A percentile compares a stretch with the other conserved stretches of the same genome.
Conservation (phyloP, 164 flowering plant species). For the Vitis riparia region DNA sequence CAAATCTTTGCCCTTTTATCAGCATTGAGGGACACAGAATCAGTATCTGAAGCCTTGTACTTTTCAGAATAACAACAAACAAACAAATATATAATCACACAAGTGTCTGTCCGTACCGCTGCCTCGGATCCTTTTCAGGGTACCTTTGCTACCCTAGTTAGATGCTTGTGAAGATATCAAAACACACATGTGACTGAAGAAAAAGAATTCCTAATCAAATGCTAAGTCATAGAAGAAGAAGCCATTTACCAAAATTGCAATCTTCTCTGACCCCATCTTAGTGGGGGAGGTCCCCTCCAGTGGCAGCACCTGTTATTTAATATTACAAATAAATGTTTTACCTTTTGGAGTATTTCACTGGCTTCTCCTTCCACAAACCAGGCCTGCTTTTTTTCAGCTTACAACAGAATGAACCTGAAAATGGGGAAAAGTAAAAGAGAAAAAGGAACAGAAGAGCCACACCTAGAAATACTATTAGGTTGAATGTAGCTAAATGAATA, state of each 20-base stretch:
- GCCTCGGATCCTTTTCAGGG: slow-evolving; percentile 3
- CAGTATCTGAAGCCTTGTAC: slow-evolving; percentile 15
- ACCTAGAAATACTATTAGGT: too few relatives aligned
- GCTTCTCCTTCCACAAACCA: too few relatives aligned
- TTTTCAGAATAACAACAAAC: neutral
- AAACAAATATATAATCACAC: slow-evolving; percentile 7
- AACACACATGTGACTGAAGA: slow-evolving; percentile 3
- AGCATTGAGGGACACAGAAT: slow-evolving; percentile 11
- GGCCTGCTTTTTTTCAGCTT: too few relatives aligned
- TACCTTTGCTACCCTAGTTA: slow-evolving; percentile 8
- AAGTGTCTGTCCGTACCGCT: neutral
- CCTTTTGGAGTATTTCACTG: too few relatives aligned
- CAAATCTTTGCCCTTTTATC: neutral
- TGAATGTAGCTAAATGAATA: too few relatives aligned
- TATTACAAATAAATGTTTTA: too few relatives aligned
- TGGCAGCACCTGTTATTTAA: neutral
- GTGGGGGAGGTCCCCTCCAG: too few relatives aligned
- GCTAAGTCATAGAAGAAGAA: neutral
- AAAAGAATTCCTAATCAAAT: neutral
- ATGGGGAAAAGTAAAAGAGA: too few relatives aligned
- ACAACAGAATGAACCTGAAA: too few relatives aligned
- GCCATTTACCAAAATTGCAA: neutral
- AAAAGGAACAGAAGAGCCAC: too few relatives aligned
- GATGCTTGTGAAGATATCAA: slow-evolving; percentile 2
- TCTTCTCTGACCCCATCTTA: neutral